Conservation (phyloP, 345 rosid species). For the Melaleuca alternifolia region DNA sequence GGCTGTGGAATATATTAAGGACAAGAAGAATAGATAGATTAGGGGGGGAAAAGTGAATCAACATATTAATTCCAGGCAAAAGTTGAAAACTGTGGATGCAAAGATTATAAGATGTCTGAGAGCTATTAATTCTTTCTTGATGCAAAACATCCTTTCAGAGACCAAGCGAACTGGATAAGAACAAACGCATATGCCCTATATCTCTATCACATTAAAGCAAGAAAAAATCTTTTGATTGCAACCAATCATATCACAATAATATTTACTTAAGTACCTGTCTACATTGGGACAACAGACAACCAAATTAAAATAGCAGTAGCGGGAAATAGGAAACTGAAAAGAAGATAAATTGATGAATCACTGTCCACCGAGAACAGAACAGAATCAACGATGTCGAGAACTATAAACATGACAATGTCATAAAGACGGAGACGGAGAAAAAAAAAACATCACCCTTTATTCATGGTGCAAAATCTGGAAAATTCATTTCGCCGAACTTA, state of each 20-base stretch:
- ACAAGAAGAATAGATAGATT: background rate
- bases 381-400: background rate
- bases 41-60: background rate
- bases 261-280: background rate
- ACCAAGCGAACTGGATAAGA: background rate
- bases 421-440: background rate
- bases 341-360: background rate
- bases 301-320: background rate
- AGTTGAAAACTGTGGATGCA: background rate
- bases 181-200: background rate
- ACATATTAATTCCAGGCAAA: background rate
- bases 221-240: background rate
- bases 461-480: background rate
- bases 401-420: background rate
- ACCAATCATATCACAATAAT: background rate
- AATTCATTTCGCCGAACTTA: background rate
- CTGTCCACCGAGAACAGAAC: background rate
- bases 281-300: background rate
- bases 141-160: background rate
- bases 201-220: background rate
- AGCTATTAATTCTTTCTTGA: background rate
- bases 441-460: background rate
- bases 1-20: conserved; percentile 28
- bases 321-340: background rate
- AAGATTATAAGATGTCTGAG: background rate